Evolutionary conservation across 768 basidiomycete species (phyloP).

Genomic region (Cyclocybe aegerita): DNA sequence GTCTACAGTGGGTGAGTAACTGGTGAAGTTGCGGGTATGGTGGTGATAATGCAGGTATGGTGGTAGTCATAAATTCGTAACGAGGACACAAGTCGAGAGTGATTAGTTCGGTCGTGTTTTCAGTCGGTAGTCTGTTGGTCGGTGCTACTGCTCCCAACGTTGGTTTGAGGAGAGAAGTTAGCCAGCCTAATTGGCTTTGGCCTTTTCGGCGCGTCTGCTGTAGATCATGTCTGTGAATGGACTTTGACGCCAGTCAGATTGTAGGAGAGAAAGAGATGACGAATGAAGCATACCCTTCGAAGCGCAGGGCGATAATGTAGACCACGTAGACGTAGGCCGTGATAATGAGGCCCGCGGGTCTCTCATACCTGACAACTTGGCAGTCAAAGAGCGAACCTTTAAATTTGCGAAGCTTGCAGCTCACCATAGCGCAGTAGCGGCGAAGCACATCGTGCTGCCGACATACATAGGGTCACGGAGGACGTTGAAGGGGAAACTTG

Average conservation of each 20-base stretch:
- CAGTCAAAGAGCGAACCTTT: slow-evolving; percentile 1
- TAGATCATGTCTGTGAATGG: slow-evolving; percentile 88
- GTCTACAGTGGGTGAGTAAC: slow-evolving; percentile 2
- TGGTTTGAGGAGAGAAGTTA: neutral
- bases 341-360: slow-evolving; percentile 81
- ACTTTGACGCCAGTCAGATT: slow-evolving; percentile 25
- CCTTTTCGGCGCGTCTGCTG: slow-evolving; percentile 46
- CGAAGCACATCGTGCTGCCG: slow-evolving; percentile 89
- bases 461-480: slow-evolving; percentile 96
- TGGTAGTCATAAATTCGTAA: neutral
- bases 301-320: slow-evolving; percentile 81
- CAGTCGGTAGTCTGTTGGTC: neutral
- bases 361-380: slow-evolving; percentile 62
- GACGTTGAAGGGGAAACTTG: slow-evolving; percentile 91
- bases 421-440: slow-evolving; percentile 84
- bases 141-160: neutral
- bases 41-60: neutral
- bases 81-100: neutral
- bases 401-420: slow-evolving; percentile 20
- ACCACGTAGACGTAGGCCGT: slow-evolving; percentile 80
- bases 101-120: too few species aligned
- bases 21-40: slow-evolving; percentile 1
- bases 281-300: slow-evolving; percentile 73
- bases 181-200: slow-evolving; percentile 19
- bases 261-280: neutral